phyloP scores from a whole-genome alignment of 257 asterid species.

The Cruciata laevipes region DNA sequence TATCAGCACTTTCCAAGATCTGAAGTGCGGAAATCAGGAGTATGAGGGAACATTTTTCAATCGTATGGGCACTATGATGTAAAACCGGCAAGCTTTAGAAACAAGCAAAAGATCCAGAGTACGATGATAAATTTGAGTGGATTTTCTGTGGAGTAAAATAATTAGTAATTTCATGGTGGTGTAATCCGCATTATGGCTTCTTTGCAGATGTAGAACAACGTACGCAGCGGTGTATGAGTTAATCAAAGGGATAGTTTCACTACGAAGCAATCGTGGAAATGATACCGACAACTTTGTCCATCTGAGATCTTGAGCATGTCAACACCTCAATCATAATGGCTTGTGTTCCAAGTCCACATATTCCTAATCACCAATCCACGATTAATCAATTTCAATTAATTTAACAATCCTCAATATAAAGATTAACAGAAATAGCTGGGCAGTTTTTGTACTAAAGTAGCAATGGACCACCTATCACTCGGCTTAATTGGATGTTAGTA shows the following conservation, averaged over 20 bases:
- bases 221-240: neutral
- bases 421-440: no score
- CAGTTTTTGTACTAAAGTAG: no score
- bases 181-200: neutral
- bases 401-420: no score
- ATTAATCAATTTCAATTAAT: no score
- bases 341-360: neutral
- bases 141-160: neutral
- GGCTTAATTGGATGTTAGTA: no score
- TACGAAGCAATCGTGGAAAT: slow-evolving; percentile 4
- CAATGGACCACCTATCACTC: no score
- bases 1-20: no score
- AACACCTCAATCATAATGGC: neutral
- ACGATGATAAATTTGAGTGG: neutral
- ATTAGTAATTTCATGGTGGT: neutral
- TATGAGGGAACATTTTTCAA: no score
- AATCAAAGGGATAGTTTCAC: neutral
- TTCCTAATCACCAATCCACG: neutral
- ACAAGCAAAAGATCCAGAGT: neutral
- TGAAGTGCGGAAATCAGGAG: no score
- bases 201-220: neutral
- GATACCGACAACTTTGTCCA: neutral
- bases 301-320: neutral
- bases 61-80: neutral
- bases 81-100: slow-evolving; percentile 1